Percentiles rank a stretch among this genome's conserved stretches.
These are phyloP conservation scores for Fistulinella prunicolor DNA, from an alignment of 768 basidiomycete species.

Conservation along the genomic window DNA sequence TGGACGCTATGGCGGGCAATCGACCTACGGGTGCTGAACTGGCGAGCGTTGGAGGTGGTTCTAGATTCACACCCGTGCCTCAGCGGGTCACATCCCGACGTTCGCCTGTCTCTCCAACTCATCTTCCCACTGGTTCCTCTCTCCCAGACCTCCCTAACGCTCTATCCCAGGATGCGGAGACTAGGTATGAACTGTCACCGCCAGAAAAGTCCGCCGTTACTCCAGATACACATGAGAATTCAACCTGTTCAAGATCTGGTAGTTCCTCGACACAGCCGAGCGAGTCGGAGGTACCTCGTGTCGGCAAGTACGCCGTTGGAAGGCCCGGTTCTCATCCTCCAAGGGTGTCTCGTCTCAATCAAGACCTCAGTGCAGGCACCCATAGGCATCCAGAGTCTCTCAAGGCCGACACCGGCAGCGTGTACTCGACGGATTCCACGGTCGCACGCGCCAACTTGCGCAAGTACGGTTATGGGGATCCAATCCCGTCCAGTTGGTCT, in stretches of 20 bases:
- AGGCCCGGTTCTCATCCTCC: not conserved
- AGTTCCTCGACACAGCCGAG: not conserved
- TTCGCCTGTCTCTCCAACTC: slow-evolving; percentile 6
- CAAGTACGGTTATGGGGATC: slow-evolving; percentile 23
- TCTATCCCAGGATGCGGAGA: not conserved
- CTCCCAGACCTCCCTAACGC: not conserved
- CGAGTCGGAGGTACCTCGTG: too few relatives aligned
- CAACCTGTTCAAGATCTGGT: not conserved
- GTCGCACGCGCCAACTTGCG: slow-evolving; percentile 21
- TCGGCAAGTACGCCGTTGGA: too few relatives aligned
- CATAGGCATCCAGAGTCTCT: slow-evolving; percentile 3
- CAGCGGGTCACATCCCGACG: slow-evolving; percentile 14
- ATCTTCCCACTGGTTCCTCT: not conserved
- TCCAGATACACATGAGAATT: not conserved
- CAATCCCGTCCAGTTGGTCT: slow-evolving; percentile 25
- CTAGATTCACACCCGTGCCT: slow-evolving; percentile 23
- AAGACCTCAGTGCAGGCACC: not conserved
- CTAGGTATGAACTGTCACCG: not conserved
- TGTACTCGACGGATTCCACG: slow-evolving; percentile 26
- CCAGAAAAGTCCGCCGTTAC: not conserved
- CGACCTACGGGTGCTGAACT: slow-evolving; percentile 22
- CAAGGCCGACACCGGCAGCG: slow-evolving; percentile 17
- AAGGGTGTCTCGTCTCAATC: slow-evolving; percentile 9
- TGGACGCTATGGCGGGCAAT: slow-evolving; percentile 49
- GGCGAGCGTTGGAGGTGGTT: slow-evolving; percentile 4